Evolutionary conservation across 2,329 filamentous ascomycete genomes (phyloP).

Genomic region (Pseudogymnoascus sp.): DNA sequence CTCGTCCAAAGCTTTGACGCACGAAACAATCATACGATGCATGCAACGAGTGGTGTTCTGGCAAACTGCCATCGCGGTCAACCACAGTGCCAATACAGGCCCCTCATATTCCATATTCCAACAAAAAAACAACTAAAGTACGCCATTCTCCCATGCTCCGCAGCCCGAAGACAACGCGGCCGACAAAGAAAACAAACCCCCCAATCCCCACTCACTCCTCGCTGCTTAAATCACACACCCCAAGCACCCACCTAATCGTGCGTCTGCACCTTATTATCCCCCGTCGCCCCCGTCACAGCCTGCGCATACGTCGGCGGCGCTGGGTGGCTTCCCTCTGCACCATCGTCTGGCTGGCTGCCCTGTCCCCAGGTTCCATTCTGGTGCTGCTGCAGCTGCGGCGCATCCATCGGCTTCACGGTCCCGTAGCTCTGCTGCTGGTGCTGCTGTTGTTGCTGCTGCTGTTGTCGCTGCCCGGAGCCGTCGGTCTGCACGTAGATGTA

Average conservation of each 20-base stretch:
- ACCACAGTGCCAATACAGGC: background rate
- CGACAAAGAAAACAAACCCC: background rate
- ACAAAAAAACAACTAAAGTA: background rate
- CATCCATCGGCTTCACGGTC: slow-evolving; percentile 27
- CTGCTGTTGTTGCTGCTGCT: slow-evolving; percentile 22
- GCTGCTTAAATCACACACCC: background rate
- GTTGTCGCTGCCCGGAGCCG: slow-evolving; percentile 20
- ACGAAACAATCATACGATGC: background rate
- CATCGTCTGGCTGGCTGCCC: slow-evolving; percentile 29
- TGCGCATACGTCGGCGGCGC: slow-evolving; percentile 74
- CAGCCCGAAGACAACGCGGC: background rate
- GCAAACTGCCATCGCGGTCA: background rate
- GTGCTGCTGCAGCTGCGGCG: slow-evolving; percentile 29
- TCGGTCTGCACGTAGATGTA: slow-evolving; percentile 62
- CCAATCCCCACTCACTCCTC: background rate
- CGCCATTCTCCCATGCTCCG: slow-evolving; percentile 8
- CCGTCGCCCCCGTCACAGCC: slow-evolving; percentile 77
- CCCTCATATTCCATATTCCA: background rate
- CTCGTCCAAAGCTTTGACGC: background rate
- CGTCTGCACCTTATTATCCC: slow-evolving; percentile 80
- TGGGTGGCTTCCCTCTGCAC: slow-evolving; percentile 37
- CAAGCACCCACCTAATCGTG: slow-evolving; percentile 20
- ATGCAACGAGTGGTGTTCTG: background rate
- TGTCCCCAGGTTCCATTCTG: slow-evolving; percentile 25
- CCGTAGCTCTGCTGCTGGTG: slow-evolving; percentile 22